Conservation (phyloP, 2,329 filamentous ascomycete genomes). For the Cryphonectria carpinicola region DNA sequence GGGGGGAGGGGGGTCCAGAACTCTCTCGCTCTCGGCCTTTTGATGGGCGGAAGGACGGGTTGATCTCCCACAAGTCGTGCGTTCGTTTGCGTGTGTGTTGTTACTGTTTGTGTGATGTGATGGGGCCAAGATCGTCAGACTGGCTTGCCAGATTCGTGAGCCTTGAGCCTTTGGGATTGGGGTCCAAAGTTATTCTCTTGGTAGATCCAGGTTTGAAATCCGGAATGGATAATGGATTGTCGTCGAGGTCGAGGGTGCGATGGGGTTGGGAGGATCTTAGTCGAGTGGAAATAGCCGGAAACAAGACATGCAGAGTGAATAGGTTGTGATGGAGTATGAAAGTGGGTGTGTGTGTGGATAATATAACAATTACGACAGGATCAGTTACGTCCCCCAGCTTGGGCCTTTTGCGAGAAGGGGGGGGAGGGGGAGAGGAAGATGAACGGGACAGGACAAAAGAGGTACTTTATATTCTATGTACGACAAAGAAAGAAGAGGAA, state of each 20-base stretch:
- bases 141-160: background rate
- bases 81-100: background rate
- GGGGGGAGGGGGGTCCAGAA: background rate
- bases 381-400: background rate
- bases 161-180: background rate
- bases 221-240: background rate
- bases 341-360: background rate
- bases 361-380: conserved; percentile 1
- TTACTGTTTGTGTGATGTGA: conserved; percentile 3
- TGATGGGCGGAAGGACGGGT: background rate
- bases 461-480: background rate
- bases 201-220: conserved; percentile 6
- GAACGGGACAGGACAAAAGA: conserved; percentile 8
- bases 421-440: conserved; percentile 1
- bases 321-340: conserved; percentile 1
- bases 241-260: conserved; percentile 1
- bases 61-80: background rate
- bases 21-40: conserved; percentile 7
- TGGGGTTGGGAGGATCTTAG: conserved; percentile 6
- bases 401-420: background rate
- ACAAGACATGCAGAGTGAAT: conserved; percentile 8
- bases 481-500: background rate
- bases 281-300: conserved; percentile 3
- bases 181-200: conserved; percentile 3
- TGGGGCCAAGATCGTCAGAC: background rate